Evolutionary conservation across 176 grass and related monocot genomes (phyloP).

Genomic region (Eleusine indica): DNA sequence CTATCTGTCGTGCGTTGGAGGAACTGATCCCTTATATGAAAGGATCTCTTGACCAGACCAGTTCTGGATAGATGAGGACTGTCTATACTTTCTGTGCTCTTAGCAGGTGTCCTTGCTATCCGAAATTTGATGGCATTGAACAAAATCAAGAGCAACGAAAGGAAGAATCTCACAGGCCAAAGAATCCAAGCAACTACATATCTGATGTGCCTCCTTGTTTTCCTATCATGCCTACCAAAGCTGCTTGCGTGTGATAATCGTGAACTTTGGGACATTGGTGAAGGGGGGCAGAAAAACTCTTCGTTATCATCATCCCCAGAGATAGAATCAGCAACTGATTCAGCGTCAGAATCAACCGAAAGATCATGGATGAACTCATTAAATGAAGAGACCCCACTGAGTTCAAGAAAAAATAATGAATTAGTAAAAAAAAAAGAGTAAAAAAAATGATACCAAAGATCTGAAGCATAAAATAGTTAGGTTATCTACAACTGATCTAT

Average conservation of each 20-base stretch:
- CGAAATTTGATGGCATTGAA: constrained; percentile 61
- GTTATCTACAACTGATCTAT: neutral
- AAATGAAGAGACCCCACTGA: constrained; percentile 93
- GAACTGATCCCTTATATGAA: constrained; percentile 80
- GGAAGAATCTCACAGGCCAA: constrained; percentile 67
- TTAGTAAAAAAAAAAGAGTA: constrained; percentile 15
- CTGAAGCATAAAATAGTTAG: constrained; percentile 1
- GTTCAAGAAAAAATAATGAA: constrained; percentile 31
- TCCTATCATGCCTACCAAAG: constrained; percentile 67
- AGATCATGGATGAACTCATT: constrained; percentile 93
- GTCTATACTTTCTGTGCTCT: constrained; percentile 35
- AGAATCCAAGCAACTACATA: constrained; percentile 80
- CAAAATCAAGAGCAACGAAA: constrained; percentile 61
- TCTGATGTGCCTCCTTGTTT: constrained; percentile 60
- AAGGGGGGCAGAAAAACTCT: constrained; percentile 57
- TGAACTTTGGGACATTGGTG: constrained; percentile 84
- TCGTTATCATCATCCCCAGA: constrained; percentile 78
- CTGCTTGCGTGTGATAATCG: constrained; percentile 72
- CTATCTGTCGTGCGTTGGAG: constrained; percentile 76
- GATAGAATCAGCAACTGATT: constrained; percentile 62
- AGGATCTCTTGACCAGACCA: constrained; percentile 42
- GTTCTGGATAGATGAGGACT: constrained; percentile 38
- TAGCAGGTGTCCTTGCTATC: constrained; percentile 44
- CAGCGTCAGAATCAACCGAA: constrained; percentile 76
- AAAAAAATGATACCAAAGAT: constrained; percentile 7